Conservation (phyloP, 139 green algal genomes). For the Picochlorum sp. region DNA sequence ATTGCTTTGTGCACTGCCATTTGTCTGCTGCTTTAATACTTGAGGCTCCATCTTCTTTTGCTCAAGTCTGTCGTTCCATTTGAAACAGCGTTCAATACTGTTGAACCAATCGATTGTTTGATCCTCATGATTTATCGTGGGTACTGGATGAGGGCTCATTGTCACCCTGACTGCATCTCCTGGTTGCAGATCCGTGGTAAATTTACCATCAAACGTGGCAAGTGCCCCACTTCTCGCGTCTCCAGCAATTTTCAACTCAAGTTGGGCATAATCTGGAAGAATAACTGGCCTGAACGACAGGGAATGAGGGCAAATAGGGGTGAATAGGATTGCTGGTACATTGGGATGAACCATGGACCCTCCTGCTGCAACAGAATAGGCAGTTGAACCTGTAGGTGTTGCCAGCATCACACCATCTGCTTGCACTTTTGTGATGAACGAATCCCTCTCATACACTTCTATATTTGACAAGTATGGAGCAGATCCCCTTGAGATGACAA, state of each 20-base stretch:
- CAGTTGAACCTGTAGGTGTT: slow-evolving; percentile 90
- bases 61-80: slow-evolving; percentile 28
- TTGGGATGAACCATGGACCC: slow-evolving; percentile 87
- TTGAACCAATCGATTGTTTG: slow-evolving; percentile 92
- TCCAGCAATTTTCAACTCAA: slow-evolving; percentile 66
- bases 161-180: slow-evolving; percentile 71
- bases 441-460: slow-evolving; percentile 71
- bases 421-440: slow-evolving; percentile 77
- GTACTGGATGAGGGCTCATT: slow-evolving; percentile 89
- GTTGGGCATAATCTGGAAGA: slow-evolving; percentile 85
- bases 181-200: slow-evolving; percentile 56
- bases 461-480: slow-evolving; percentile 88
- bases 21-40: background rate
- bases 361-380: slow-evolving; percentile 87
- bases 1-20: background rate
- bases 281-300: slow-evolving; percentile 94
- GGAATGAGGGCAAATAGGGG: slow-evolving; percentile 91
- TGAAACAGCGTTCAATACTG: slow-evolving; percentile 59
- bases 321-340: slow-evolving; percentile 85
- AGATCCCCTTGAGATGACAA: slow-evolving; percentile 84
- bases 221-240: slow-evolving; percentile 70
- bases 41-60: slow-evolving; percentile 10
- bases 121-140: slow-evolving; percentile 89
- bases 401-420: slow-evolving; percentile 92
- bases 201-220: slow-evolving; percentile 94